phyloP scores from a whole-genome alignment of 441 rosid species.

The Codiaeum variegatum region DNA sequence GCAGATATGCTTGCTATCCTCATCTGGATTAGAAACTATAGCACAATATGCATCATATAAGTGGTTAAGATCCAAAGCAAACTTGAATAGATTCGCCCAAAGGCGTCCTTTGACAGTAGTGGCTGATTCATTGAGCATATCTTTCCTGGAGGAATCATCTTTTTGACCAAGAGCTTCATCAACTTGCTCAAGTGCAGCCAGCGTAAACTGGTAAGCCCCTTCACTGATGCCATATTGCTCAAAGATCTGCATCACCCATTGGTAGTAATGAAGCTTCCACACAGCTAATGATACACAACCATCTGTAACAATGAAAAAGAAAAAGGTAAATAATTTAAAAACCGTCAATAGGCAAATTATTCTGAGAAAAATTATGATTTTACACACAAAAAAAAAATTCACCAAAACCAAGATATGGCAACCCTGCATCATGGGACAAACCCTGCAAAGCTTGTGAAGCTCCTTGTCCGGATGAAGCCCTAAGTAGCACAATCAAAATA shows the following conservation, averaged over 20 bases:
- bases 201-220: slow-evolving; percentile 96
- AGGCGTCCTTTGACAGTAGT: slow-evolving; percentile 68
- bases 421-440: slow-evolving; percentile 64
- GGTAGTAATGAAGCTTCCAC: slow-evolving; percentile 96
- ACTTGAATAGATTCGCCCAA: slow-evolving; percentile 96
- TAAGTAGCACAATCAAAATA: slow-evolving; percentile 29
- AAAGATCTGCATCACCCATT: slow-evolving; percentile 98
- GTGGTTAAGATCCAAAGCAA: slow-evolving; percentile 80
- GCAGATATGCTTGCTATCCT: slow-evolving; percentile 93
- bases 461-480: slow-evolving; percentile 93
- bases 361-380: slow-evolving; percentile 12
- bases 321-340: slow-evolving; percentile 15
- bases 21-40: slow-evolving; percentile 95
- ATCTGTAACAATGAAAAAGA: slow-evolving; percentile 34
- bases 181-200: slow-evolving; percentile 98
- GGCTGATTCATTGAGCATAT: slow-evolving; percentile 49
- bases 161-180: slow-evolving; percentile 64
- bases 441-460: slow-evolving; percentile 77
- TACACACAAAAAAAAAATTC: slow-evolving; percentile 25
- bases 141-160: slow-evolving; percentile 37
- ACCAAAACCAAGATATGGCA: slow-evolving; percentile 60
- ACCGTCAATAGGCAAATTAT: background rate
- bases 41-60: slow-evolving; percentile 94
- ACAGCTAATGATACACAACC: slow-evolving; percentile 50
- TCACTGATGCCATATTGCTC: slow-evolving; percentile 86